Evolutionary conservation across 768 basidiomycete genomes (phyloP), one percentile per base, ranked within the genome.

Genomic region (Lentinula lateritia): DNA sequence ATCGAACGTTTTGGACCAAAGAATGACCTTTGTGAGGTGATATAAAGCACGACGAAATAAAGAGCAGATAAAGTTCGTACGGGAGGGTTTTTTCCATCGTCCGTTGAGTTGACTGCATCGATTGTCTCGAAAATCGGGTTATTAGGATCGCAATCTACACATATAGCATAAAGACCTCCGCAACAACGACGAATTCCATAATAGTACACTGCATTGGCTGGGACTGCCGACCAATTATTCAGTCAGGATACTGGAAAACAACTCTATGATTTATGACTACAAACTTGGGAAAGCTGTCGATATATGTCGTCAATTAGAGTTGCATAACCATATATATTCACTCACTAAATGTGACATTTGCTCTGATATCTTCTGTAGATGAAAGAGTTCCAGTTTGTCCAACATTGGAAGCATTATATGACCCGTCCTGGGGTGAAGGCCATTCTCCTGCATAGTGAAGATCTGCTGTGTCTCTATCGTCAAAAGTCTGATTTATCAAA

Each of bases 121-220:
- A 74, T 71, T 10, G 54, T 54, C 20, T 66, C 56, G 61, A 68
- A 71, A 34, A 63, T 62, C 2, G 63, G 67, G 35, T 67, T 60
- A 36, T 68, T 67, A 36, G 69, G 70, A 61, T 72, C 72, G 61
- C 74, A 75, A 62, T 74, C 73, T 48, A 74, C 62, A 61, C 72
- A 74, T 8, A 73, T 71, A 6, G 68, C 70, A 45, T 73, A 74
- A 15, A 55, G 52, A 1, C 70, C 72, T 4, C 73, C 72, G 23
- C 63, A 62, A 50, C 66, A 70, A 20, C 71, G 64, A 13, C 35
- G 53, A 16, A 74, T 73, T 8, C 73, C 73, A 61, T 65, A 74
- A 61, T 71, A 71, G 39, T 68, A 71, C 50, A 74, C 70, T 2
- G 65, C 73, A 28, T 65, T 63, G 2, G 71, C 73, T 16, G 69